Base-by-base conservation (phyloP, 2,329 filamentous ascomycete genomes). In the Pseudocercospora ulei region DNA sequence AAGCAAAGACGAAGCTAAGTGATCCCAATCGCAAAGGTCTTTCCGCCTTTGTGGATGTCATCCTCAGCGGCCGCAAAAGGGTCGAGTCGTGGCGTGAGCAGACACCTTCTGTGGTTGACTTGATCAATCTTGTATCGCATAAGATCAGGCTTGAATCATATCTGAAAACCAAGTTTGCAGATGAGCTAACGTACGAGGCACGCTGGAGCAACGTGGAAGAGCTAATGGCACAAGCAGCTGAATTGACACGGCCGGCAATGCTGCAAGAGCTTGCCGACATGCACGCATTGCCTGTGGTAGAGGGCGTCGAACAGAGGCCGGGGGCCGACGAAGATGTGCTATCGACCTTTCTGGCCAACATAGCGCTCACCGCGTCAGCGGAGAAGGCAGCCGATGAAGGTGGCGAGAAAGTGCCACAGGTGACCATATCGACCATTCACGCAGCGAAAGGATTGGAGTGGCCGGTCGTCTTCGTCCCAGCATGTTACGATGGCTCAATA, bases 381-480 rank as follows among this genome's bases (percentile, higher is more conserved):
- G 78, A 84, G 51, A 54, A 61, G n/a, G 75, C 73, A 11, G 72
- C 76, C 14, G 70, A 75, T 6, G 69, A 73, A 2, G 68, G 71
- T 2, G 67, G 69, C 13, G 70, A 73, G 36, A 67, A 67, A 17
- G 72, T 62, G 1, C 54, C 63, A 22, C 70, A 82, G 51, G 75
- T 96, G 12, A 95, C 87, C 0, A 84, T 98, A 14, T 95, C 86
- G 4, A 98, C 88, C 0, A 95, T 98, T 7, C 88, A 98, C 58
- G 86, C 87, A 0, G 85, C 88, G 2, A 98, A 98, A 61, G 88
- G 88, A 2, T 69, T 98, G 1, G 88, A 98, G 60, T 98, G 90
- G 90, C 88, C 88, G 0, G 72, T 94, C 1, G 85, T 96, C 1
- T 96, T 96, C 59, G 78, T 96, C 9, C 87, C 90, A 4, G 83